Evolutionary conservation across 768 basidiomycete genomes (phyloP), one percentile per base, ranked within the genome.

Genomic region (Boletus barrowsii): DNA sequence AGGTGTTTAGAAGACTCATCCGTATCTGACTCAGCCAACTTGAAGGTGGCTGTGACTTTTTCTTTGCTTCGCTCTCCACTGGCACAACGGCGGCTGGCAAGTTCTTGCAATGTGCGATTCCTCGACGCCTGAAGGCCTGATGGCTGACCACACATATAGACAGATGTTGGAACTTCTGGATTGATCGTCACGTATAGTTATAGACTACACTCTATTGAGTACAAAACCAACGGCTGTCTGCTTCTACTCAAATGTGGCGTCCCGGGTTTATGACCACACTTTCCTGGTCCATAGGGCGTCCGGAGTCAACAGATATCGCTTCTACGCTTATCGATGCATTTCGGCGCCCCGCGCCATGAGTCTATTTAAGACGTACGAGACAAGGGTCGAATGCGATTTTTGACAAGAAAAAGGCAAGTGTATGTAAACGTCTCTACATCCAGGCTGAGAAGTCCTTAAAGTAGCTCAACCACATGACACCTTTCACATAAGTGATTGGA

Each of bases 11-110:
- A 22, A 22, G 24, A 24, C 3, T 24, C 24, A 26, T 26, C 8
- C 9, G 26, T 26, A 36, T 33, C 22, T 43, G 50, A 56, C 46
- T 59, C 58, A 59, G 54, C 13, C 5, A 17, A 22, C 22, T 22
- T 22, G 22, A 22, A 4, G 15, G 56, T 49, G 56, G 47, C 56
- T 57, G 49, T 29, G 22, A 22, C 22, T 22, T 22, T 22, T 22
- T 22, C 22, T 22, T 22, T 22, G 22, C 22, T 22, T 22, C 22
- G 22, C 22, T 22, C 22, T 22, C 22, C 22, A 22, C 2, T 22
- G 1, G 22, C 22, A 3, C 22, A 22, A 22, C 22, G 22, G 22
- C 22, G 22, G 22, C 22, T 22, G 22, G 22, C 2, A 22, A 22
- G 22, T 22, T 22, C 8, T 26, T 26, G 26, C 7, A 26, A 26